Evolutionary conservation across 2,329 filamentous ascomycete species (phyloP).

Genomic region (Colletotrichum sp.): DNA sequence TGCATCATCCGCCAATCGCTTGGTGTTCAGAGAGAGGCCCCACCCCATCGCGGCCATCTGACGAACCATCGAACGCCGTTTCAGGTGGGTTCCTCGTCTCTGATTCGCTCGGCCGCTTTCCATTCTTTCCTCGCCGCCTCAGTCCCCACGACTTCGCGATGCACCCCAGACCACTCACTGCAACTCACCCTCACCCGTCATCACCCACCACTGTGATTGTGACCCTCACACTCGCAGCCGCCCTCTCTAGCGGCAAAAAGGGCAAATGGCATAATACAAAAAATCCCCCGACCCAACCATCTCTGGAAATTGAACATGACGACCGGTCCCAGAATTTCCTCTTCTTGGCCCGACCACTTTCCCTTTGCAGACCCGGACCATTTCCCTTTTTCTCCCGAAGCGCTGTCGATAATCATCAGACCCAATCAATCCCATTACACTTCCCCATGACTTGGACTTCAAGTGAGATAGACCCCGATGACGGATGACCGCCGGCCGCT

Average conservation of each 20-base stretch:
- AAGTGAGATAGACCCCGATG: neutral
- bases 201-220: neutral
- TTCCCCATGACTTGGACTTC: neutral
- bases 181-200: neutral
- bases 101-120: slow-evolving; percentile 5
- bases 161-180: neutral
- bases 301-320: slow-evolving; percentile 9
- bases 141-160: neutral
- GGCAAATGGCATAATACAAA: neutral
- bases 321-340: neutral
- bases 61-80: slow-evolving; percentile 17
- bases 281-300: neutral
- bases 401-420: neutral
- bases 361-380: neutral
- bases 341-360: neutral
- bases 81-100: neutral
- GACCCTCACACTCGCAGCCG: neutral
- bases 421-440: neutral
- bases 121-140: neutral
- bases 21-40: neutral
- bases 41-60: neutral
- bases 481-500: neutral
- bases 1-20: slow-evolving; percentile 17
- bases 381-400: neutral
- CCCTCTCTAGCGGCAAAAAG: neutral